A percentile compares a stretch with the other conserved stretches of the same genome.
Evolutionary conservation across 352 stramenopile species (phyloP).

Genomic region (Pythium biforme): DNA sequence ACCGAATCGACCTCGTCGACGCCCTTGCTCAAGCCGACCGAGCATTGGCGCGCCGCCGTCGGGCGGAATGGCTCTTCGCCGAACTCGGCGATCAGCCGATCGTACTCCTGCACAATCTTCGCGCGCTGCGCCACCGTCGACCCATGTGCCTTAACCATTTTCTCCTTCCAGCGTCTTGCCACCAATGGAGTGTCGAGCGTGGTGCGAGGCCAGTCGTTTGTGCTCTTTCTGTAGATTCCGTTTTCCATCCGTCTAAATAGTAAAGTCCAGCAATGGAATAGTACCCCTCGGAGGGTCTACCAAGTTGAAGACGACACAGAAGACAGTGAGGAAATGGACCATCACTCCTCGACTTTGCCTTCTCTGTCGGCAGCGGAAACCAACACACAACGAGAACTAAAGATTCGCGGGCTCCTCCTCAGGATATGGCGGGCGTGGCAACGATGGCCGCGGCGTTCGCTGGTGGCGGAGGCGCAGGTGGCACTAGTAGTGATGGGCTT

Average conservation of each 20-base stretch:
- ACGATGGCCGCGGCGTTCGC: background rate
- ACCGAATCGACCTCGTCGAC: conserved; percentile 29
- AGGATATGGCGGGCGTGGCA: background rate
- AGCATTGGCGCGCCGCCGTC: conserved; percentile 28
- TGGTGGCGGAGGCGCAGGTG: background rate
- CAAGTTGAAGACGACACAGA: background rate
- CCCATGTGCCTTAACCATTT: conserved; percentile 17
- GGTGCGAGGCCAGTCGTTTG: conserved; percentile 6
- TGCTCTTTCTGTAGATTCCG: conserved; percentile 15
- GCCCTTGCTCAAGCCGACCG: conserved; percentile 38
- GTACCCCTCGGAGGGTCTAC: background rate
- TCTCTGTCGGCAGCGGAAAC: background rate
- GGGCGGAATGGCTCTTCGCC: conserved; percentile 55
- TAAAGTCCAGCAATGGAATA: background rate
- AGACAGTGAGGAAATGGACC: background rate
- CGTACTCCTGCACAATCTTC: conserved; percentile 36
- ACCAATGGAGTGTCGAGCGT: conserved; percentile 16
- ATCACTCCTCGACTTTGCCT: background rate
- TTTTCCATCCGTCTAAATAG: background rate
- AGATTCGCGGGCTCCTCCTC: background rate
- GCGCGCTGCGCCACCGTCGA: conserved; percentile 5
- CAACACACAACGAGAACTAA: background rate
- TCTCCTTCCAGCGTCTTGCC: conserved; percentile 2
- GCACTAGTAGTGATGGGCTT: background rate
- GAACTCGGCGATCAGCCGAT: conserved; percentile 56